A percentile compares a stretch with the other conserved stretches of the same genome.
Evolutionary conservation across 2,329 filamentous ascomycete species (phyloP).

Genomic region (Penicillium sp.): DNA sequence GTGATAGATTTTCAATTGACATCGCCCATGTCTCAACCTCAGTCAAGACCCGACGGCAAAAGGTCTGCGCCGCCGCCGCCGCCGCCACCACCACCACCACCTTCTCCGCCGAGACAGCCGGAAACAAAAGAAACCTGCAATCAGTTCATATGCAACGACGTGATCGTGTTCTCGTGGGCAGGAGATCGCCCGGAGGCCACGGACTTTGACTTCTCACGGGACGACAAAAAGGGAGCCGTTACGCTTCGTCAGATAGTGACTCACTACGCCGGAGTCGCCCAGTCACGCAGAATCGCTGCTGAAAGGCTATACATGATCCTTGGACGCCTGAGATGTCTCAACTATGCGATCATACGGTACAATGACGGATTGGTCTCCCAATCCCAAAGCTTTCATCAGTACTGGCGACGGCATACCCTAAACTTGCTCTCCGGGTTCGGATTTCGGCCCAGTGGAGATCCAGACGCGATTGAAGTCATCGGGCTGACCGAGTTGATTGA

Average conservation of each 20-base stretch:
- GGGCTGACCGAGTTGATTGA: background rate
- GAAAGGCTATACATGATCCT: background rate
- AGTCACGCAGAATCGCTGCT: background rate
- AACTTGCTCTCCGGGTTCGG: background rate
- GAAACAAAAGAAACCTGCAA: background rate
- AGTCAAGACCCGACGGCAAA: too few species aligned
- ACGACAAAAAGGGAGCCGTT: background rate
- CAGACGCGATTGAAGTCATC: background rate
- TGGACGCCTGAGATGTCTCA: conserved; percentile 1
- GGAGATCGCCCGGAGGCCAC: background rate
- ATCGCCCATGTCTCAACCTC: too few species aligned
- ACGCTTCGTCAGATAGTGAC: background rate
- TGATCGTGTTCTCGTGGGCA: background rate
- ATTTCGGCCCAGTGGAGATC: background rate
- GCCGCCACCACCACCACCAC: too few species aligned
- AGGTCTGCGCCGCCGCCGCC: too few species aligned
- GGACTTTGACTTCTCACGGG: background rate
- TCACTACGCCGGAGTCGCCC: background rate
- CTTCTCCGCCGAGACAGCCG: too few species aligned
- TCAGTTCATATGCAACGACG: background rate
- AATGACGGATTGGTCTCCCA: background rate
- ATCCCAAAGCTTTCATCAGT: background rate
- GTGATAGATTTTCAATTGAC: too few species aligned
- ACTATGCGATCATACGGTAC: background rate
- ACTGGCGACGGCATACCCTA: conserved; percentile 1